phyloP scores from a whole-genome alignment of 2,329 filamentous ascomycete genomes.

The Pseudocercospora fijiensis region DNA sequence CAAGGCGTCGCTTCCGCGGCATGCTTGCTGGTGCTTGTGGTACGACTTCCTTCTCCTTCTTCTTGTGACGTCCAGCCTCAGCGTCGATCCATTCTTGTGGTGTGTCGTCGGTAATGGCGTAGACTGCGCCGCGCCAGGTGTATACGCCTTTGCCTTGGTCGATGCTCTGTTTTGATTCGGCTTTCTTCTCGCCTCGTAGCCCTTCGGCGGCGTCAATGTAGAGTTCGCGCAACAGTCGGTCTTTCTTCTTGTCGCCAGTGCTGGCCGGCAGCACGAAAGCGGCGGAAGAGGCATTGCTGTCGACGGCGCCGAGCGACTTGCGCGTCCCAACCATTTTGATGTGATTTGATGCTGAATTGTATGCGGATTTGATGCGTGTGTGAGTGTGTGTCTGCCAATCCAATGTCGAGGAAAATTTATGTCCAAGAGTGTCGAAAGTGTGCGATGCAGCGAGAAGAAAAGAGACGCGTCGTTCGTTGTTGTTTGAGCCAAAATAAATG shows the following conservation, averaged over 20 bases:
- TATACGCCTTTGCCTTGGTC: conserved; percentile 12
- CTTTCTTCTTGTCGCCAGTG: conserved; percentile 7
- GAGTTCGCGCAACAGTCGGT: conserved; percentile 15
- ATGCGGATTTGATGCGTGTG: not conserved
- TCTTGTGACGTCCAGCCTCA: conserved; percentile 14
- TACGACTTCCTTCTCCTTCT: conserved; percentile 9
- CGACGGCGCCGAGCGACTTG: conserved; percentile 1
- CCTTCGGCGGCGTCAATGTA: conserved; percentile 21
- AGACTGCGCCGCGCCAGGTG: conserved; percentile 23
- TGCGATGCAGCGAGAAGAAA: not conserved
- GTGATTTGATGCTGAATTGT: not conserved
- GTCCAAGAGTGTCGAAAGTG: not conserved
- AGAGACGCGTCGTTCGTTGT: not conserved
- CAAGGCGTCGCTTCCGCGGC: not conserved
- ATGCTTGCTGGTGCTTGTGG: not conserved
- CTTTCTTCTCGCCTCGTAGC: conserved; percentile 16
- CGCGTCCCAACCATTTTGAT: conserved; percentile 15
- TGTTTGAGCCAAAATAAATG: not conserved
- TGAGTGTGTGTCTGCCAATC: not conserved
- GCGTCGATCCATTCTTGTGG: conserved; percentile 25
- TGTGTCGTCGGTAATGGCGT: conserved; percentile 24
- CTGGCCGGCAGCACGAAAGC: conserved; percentile 3
- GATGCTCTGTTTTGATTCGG: not conserved
- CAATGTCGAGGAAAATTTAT: not conserved
- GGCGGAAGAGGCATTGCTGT: not conserved